phyloP scores from a whole-genome alignment of 352 stramenopile genomes.

The Pythium periplocum region DNA sequence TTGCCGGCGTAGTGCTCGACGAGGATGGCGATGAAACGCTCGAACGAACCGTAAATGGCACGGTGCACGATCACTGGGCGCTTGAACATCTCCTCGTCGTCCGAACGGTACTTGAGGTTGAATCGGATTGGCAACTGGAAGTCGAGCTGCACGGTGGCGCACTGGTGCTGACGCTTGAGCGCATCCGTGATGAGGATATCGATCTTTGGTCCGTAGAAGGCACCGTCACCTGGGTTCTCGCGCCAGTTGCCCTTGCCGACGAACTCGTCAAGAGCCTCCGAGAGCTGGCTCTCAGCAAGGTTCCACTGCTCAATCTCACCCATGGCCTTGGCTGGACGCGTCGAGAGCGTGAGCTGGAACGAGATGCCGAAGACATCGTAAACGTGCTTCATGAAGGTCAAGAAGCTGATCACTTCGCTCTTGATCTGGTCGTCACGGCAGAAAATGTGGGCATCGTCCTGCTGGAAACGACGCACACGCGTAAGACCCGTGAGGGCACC shows the following conservation, averaged over 20 bases:
- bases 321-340: slow-evolving; percentile 95
- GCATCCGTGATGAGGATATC: slow-evolving; percentile 98
- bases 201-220: slow-evolving; percentile 99
- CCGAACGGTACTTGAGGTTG: slow-evolving; percentile 90
- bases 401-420: slow-evolving; percentile 82
- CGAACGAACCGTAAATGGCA: slow-evolving; percentile 97
- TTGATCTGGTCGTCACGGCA: slow-evolving; percentile 94
- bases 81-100: slow-evolving; percentile 81
- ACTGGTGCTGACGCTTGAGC: slow-evolving; percentile 97
- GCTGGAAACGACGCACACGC: slow-evolving; percentile 95
- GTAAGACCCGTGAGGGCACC: slow-evolving; percentile 96
- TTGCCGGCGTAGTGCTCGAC: slow-evolving; percentile 98
- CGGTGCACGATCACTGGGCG: slow-evolving; percentile 98
- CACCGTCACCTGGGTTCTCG: slow-evolving; percentile 96
- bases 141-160: slow-evolving; percentile 97
- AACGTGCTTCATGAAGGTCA: slow-evolving; percentile 98
- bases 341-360: slow-evolving; percentile 97
- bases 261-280: slow-evolving; percentile 93
- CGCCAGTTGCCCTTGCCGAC: slow-evolving; percentile 93
- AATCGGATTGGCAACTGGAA: slow-evolving; percentile 99
- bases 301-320: slow-evolving; percentile 94
- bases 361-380: slow-evolving; percentile 98
- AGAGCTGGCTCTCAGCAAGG: slow-evolving; percentile 60
- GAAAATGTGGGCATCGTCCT: slow-evolving; percentile 99
- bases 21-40: slow-evolving; percentile 97